Evolutionary conservation across 1,284 basidiomycete genomes (phyloP), one percentile per base, ranked within the genome.

Genomic region (Marasmius sp.): DNA sequence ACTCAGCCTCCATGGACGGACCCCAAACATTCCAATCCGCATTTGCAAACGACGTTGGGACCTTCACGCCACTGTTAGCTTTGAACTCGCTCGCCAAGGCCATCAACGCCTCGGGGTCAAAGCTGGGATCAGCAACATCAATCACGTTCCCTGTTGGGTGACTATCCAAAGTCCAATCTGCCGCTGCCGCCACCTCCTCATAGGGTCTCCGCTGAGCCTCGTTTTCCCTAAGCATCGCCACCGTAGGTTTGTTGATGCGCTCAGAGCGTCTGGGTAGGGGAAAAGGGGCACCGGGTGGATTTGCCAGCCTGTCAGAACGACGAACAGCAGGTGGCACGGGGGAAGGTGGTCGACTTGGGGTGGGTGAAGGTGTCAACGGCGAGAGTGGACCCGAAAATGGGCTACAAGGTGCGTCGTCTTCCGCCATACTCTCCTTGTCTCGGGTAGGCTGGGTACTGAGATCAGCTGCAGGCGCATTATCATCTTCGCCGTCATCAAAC

Each of bases 1-100:
- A 52, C 33, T 66, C 65, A 1, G 16, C 38, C n/a, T 53, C 16
- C 65, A 66, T 66, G 0, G 64, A 51, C 6, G 59, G 57, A 1
- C 22, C 3, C 65, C 64, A 67, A 0, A 49, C 11, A 0, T 64
- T 45, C 1, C 43, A 34, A 27, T 57, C 58, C 0, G 65, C 65
- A 22, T 65, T 41, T 2, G 22, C n/a, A 16, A 60, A 63, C 3
- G 50, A 61, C 0, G 49, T 1, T 0, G 64, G 64, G 6, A 66
- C 47, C 14, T 33, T 12, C n/a, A 20, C 12, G 0, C 45, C 27
- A 27, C 27, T 34, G 12, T 0, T n/a, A 0, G 47, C 58, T 16
- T 66, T 66, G 9, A 64, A 33, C 1, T 38, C 39, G 45, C 64
- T 66, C 0, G 60, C 60, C 6, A 66, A 64, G 16, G 45, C 1